Base-by-base conservation (phyloP, 2,329 filamentous ascomycete species). In the Fonsecaea multimorphosa region DNA sequence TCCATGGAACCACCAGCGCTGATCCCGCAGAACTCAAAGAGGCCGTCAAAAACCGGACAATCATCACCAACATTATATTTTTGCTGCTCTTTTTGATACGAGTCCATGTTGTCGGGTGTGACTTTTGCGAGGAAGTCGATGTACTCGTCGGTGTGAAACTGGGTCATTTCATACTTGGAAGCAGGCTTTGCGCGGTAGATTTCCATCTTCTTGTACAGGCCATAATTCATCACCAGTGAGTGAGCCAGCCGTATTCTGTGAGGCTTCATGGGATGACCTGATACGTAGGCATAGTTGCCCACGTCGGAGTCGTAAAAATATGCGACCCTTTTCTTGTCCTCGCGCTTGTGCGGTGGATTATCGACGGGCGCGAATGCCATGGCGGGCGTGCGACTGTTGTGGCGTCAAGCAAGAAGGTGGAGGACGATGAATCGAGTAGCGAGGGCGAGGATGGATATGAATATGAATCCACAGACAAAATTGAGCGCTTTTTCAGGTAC, bases 301-400 rank as follows among this genome's bases (percentile, higher is more conserved):
- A 98, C 95, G 80, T 98, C 94, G 2, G 92, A 96, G 77, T 98
- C 94, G 85, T 98, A 98, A 79, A 98, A 98, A 81, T 98, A 98
- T 63, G 94, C 94, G 65, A 98, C 92, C 76, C 94, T 96, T 76
- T 86, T 85, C 72, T 82, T 76, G 69, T 79, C 81, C 29, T 80
- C 80, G 60, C 82, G 82, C 77, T 85, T 85, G 29, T 78, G 72
- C 65, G 79, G 80, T 69, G 79, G 80, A 71, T 80, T 77, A 75
- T 86, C 87, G 70, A 87, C 78, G 66, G 82, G 86, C 71, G 79
- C 83, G 74, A 80, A 82, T 54, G 84, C 78, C 85, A 87, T 87
- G 46, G 64, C 77, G 59, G 53, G 16, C 19, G 36, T n/a, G 40
- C 34, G 19, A 24, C 36, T 29, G 59, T 9, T 24, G 24, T 38